Evolutionary conservation across 225 moss, liverwort and hornwort genomes (phyloP).

Genomic region (Bryoerythrophyllum caledonicum): DNA sequence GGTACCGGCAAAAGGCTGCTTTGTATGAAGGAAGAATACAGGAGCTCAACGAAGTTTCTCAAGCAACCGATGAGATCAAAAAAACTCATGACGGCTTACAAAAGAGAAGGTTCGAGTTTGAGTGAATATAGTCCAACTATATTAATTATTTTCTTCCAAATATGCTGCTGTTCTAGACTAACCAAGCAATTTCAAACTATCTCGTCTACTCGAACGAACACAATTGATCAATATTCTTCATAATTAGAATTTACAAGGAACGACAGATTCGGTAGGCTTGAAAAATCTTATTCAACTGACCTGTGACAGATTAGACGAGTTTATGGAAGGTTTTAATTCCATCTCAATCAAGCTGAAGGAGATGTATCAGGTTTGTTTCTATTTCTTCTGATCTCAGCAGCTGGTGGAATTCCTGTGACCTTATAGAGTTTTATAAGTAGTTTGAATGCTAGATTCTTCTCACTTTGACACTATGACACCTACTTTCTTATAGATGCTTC

Average conservation of each 20-base stretch:
- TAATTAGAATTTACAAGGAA: neutral
- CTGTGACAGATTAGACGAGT: conserved; percentile 79
- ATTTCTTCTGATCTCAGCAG: neutral
- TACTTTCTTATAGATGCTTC: neutral
- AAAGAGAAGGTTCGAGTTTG: conserved; percentile 62
- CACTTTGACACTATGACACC: neutral
- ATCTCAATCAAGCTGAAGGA: conserved; percentile 97
- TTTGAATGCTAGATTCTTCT: neutral
- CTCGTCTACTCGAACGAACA: neutral
- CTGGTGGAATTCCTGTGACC: neutral
- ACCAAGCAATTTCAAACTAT: neutral
- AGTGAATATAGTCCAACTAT: neutral
- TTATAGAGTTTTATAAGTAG: neutral
- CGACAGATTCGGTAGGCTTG: neutral
- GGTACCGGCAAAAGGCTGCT: conserved; percentile 75
- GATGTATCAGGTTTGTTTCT: conserved; percentile 85
- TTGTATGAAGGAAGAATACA: conserved; percentile 81
- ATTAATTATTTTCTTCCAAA: neutral
- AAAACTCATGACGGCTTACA: conserved; percentile 75
- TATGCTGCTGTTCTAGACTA: neutral
- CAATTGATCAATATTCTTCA: neutral
- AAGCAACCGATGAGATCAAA: conserved; percentile 68
- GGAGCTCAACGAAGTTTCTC: conserved; percentile 74
- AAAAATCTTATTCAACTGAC: neutral
- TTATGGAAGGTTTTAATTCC: conserved; percentile 95